These are phyloP conservation scores for Priceomyces fermenticarens DNA, from an alignment of 805 yeast genomes.

Conservation along the genomic window DNA sequence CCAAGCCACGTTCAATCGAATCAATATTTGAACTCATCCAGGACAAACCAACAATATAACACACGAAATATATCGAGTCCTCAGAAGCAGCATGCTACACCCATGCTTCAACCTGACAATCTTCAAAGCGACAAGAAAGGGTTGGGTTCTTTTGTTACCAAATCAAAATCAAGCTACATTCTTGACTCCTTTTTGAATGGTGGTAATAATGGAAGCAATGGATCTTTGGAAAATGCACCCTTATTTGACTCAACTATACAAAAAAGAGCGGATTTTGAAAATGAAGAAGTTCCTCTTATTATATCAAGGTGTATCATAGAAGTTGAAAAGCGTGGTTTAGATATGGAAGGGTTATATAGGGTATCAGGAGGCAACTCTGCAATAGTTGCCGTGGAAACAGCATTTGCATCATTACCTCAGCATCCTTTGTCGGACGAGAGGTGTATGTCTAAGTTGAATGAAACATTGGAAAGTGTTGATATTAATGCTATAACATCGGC, in stretches of 20 bases:
- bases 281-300: slow-evolving; percentile 62
- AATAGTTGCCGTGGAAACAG: slow-evolving; percentile 46
- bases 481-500: slow-evolving; percentile 85
- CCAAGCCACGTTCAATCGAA: not conserved
- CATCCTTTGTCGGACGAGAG: slow-evolving; percentile 30
- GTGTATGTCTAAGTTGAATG: slow-evolving; percentile 29
- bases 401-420: slow-evolving; percentile 30
- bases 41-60: too few relatives aligned
- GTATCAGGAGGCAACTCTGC: slow-evolving; percentile 81
- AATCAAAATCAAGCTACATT: slow-evolving; percentile 48
- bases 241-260: slow-evolving; percentile 57
- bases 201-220: slow-evolving; percentile 7
- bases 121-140: slow-evolving; percentile 12
- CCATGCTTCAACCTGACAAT: slow-evolving; percentile 8
- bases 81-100: not conserved
- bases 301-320: slow-evolving; percentile 69
- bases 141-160: slow-evolving; percentile 25
- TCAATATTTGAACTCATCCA: too few relatives aligned
- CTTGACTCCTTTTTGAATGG: slow-evolving; percentile 32
- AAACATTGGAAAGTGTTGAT: slow-evolving; percentile 51
- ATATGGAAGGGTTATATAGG: slow-evolving; percentile 84
- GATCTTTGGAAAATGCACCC: slow-evolving; percentile 12
- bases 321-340: slow-evolving; percentile 75
- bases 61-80: not conserved
- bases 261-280: slow-evolving; percentile 61